Base-by-base conservation (phyloP, 2,329 filamentous ascomycete species). In the Monosporascus sp. region DNA sequence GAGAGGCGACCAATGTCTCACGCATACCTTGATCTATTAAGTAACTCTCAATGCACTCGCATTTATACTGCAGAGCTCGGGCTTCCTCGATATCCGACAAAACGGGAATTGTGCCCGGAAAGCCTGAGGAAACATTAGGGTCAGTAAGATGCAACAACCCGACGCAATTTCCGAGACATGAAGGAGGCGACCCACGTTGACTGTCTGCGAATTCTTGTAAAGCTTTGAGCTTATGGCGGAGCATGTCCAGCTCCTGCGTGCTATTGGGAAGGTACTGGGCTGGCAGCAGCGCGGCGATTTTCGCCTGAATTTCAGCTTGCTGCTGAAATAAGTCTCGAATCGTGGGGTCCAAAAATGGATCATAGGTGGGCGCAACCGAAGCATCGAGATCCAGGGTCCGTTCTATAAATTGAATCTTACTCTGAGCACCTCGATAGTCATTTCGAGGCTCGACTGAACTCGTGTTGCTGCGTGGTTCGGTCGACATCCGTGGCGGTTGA, bases 41-140 rank as follows among this genome's bases (percentile, higher is more conserved):
- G 52, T 74, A 74, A 49, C 71, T 71, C 61, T 83, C 79, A 51
- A 83, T 75, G 64, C 78, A 81, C 67, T 83, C 80, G 67, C 80
- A 82, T 58, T 76, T 76, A 60, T 83, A 80, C 63, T 83, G 80
- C 50, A 83, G 67, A 38, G 74, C 72, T 52, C 80, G 73, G 25
- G 80, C 80, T 64, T 83, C 81, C 65, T 83, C 80, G 24, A 75
- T 72, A 57, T 81, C 77, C 50, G 78, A 83, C 51, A 81, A 66
- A 56, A 73, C 68, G 24, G 75, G 74, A 47, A 77, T 63, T 55
- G 66, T 68, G 44, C 68, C 65, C 34, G 68, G 62, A 47, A 76
- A 57, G 51, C 73, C 74, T 77, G 62, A 37, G 55, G 27, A 48
- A 15, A 14, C 3, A 46, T 17, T 39, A 25, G 17, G 11, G 50